Base-by-base conservation (phyloP, 2,329 filamentous ascomycete species). In the Fusarium sp. region DNA sequence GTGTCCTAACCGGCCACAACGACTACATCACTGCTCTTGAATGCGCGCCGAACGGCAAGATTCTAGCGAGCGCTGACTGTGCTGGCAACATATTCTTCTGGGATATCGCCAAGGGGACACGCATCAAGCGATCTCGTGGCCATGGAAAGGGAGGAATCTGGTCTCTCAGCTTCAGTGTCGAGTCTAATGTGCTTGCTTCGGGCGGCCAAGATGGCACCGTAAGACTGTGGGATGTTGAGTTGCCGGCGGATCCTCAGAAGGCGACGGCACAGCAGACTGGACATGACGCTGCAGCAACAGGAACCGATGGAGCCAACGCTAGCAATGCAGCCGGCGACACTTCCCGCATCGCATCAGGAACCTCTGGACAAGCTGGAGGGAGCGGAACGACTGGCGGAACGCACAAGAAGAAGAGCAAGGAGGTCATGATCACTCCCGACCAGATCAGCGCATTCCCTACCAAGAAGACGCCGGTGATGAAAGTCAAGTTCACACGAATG, bases 401-500 rank as follows among this genome's bases (percentile, higher is more conserved):
- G 2, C 81, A 83, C 37, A 92, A 92, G 88, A 97, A 97, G 86
- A 94, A 94, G 82, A 91, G 90, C 66, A 98, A 98, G 83, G 96
- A 98, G 78, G 94, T 95, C 5, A 94, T 94, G 78, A 93, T 98
- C 52, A 95, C 93, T 0, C 92, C 95, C 0, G 97, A 99, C 80
- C 97, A 98, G 84, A 97, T 99, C 84, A 95, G 92, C 74, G 95
- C 94, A 1, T 98, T 98, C 81, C 92, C 95, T 1, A 98, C 97
- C 5, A 99, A 99, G 89, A 98, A 97, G 85, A 96, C 93, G 18
- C 95, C 96, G 0, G 94, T 98, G 13, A 94, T 97, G 83, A 97
- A 96, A 84, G 95, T 97, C 64, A 91, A 93, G 79, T 98, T 98
- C 79, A 98, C 97, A 5, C 88, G 95, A 70, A 98, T 98, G 94